A percentile compares a stretch with the other conserved stretches of the same genome.
phyloP scores from a whole-genome alignment of 2,329 filamentous ascomycete species.

The Cryphonectria carpinicola region DNA sequence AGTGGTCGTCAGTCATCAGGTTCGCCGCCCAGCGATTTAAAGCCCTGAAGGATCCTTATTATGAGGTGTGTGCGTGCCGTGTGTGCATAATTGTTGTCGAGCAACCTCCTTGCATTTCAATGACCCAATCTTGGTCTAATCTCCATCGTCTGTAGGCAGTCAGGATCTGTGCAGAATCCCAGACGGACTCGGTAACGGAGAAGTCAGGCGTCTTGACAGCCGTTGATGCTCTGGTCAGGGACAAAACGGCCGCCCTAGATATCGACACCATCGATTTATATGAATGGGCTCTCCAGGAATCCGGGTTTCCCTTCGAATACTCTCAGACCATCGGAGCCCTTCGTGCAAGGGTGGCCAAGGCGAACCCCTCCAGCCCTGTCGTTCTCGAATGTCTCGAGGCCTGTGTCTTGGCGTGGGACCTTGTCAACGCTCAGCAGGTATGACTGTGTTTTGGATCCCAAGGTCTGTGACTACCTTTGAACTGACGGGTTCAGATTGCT shows the following conservation, averaged over 20 bases:
- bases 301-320: slow-evolving; percentile 41
- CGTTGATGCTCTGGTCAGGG: slow-evolving; percentile 51
- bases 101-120: not conserved
- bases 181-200: slow-evolving; percentile 53
- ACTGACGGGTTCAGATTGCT: slow-evolving; percentile 49
- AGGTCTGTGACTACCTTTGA: too few species aligned
- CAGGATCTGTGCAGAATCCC: slow-evolving; percentile 55
- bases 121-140: too few species aligned
- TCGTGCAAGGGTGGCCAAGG: slow-evolving; percentile 56
- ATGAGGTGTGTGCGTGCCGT: slow-evolving; percentile 47
- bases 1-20: slow-evolving; percentile 56
- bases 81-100: not conserved
- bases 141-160: slow-evolving; percentile 42
- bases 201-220: slow-evolving; percentile 49
- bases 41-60: slow-evolving; percentile 58
- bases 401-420: slow-evolving; percentile 59
- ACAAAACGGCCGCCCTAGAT: slow-evolving; percentile 52
- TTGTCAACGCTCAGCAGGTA: slow-evolving; percentile 61
- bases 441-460: slow-evolving; percentile 8
- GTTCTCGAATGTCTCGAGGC: slow-evolving; percentile 53
- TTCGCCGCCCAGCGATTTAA: slow-evolving; percentile 57
- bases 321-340: slow-evolving; percentile 54
- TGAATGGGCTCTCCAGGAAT: slow-evolving; percentile 54
- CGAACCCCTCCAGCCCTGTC: slow-evolving; percentile 49
- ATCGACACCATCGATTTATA: slow-evolving; percentile 56